Conservation (phyloP, 768 basidiomycete genomes). For the Auriscalpium microsporum region DNA sequence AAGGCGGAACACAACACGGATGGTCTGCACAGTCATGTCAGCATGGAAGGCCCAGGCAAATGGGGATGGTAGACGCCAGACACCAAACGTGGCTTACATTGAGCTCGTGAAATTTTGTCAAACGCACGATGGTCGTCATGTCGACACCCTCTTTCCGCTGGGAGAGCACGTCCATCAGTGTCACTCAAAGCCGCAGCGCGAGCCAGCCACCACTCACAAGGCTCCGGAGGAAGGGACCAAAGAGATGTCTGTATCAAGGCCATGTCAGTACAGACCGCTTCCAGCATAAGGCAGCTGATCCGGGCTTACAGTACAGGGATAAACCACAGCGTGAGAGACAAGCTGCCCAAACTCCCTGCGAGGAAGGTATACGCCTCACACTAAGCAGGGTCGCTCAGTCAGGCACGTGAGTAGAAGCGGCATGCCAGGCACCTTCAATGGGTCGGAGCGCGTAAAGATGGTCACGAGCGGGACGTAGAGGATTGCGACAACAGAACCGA, state of each 20-base stretch:
- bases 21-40: slow-evolving; percentile 33
- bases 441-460: slow-evolving; percentile 50
- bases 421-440: slow-evolving; percentile 39
- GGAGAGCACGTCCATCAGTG: not conserved
- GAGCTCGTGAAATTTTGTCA: slow-evolving; percentile 75
- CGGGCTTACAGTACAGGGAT: slow-evolving; percentile 46
- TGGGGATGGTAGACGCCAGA: not conserved
- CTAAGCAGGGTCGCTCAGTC: slow-evolving; percentile 27
- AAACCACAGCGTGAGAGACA: slow-evolving; percentile 69
- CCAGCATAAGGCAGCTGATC: too few relatives aligned
- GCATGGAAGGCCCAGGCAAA: not conserved
- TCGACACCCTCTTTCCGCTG: slow-evolving; percentile 61
- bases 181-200: not conserved
- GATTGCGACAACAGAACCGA: slow-evolving; percentile 53
- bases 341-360: slow-evolving; percentile 58
- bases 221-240: slow-evolving; percentile 54
- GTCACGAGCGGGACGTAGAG: slow-evolving; percentile 66
- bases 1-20: slow-evolving; percentile 68
- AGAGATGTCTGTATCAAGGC: slow-evolving; percentile 38
- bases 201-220: slow-evolving; percentile 35
- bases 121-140: slow-evolving; percentile 51
- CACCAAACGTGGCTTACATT: slow-evolving; percentile 44
- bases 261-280: too few relatives aligned
- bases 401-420: not conserved
- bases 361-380: slow-evolving; percentile 64